Evolutionary conservation across 2,329 filamentous ascomycete genomes (phyloP), one percentile per base, ranked within the genome.

Genomic region (Ascochyta clinopodiicola): DNA sequence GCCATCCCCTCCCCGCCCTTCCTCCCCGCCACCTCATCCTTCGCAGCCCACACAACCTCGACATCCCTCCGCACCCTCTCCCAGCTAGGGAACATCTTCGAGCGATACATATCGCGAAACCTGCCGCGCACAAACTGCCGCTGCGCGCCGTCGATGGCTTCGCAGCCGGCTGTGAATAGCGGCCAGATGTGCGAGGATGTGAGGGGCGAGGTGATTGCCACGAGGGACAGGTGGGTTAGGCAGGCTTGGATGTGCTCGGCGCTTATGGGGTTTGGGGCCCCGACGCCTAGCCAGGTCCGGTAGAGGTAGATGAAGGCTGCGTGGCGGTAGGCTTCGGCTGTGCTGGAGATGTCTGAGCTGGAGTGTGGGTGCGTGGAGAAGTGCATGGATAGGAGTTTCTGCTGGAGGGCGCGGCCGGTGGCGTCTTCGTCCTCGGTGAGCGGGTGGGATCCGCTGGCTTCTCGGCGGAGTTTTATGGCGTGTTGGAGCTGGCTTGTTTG

Each of bases 281-380:
- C 70, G 22, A 72, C 63, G 22, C 62, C 64, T 1, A 69, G 63
- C 70, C 70, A 73, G 5, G 69, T 69, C 10, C 70, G 63, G 44
- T 73, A 71, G 22, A 73, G 65, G 38, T 73, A 72, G 37, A 73
- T 73, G 56, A 72, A 71, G 1, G 70, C 70, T 29, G 70, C 64
- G 44, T 73, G 70, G 13, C 67, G 67, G 36, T 69, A 72, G 5
- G 69, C 67, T 53, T 69, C 61, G 13, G 69, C 66, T 10, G 70
- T 73, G 32, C 44, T 25, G 7, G n/a, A 44, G 13, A 70, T 62
- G 17, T 71, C 63, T n/a, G 42, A 31, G 2, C 13, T 44, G 9
- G 59, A 53, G 12, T 67, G 48, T 21, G 40, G 10, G 0, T 58
- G 57, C 17, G 51, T 44, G 19, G 21, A 31, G 12, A 67, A 66